These are phyloP conservation scores for Solidago caesia DNA, from an alignment of 129 eudicot species.

Conservation along the genomic window DNA sequence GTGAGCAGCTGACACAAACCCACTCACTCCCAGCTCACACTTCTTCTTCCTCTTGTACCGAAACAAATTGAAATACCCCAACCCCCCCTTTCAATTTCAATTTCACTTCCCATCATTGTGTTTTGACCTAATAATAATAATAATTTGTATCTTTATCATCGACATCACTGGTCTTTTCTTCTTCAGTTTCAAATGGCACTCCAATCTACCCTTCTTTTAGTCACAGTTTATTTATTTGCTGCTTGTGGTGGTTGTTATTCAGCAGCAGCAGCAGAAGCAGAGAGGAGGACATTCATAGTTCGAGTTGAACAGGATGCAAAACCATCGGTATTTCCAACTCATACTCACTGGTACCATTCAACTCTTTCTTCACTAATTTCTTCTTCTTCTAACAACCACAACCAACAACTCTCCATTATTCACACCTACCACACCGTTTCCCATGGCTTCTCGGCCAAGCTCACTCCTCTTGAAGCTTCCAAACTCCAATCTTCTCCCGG, in stretches of 20 bases:
- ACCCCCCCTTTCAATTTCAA: slow-evolving; percentile 12
- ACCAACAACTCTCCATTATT: slow-evolving; percentile 22
- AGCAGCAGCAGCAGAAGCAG: no score
- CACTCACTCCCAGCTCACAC: slow-evolving; percentile 5
- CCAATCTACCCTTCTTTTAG: no score
- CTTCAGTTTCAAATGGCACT: no score
- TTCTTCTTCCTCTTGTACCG: background rate
- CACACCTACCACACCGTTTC: slow-evolving; percentile 76
- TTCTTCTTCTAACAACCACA: no score
- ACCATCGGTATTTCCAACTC: slow-evolving; percentile 83
- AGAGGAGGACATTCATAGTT: slow-evolving; percentile 51
- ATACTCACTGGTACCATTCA: slow-evolving; percentile 79
- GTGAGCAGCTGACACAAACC: slow-evolving; percentile 18
- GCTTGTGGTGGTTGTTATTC: no score
- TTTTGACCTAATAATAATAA: no score
- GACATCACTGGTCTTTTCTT: no score
- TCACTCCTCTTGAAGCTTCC: slow-evolving; percentile 46
- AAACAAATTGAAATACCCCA: no score
- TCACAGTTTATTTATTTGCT: no score
- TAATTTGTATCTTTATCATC: no score
- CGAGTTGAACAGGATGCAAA: slow-evolving; percentile 66
- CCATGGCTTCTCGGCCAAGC: slow-evolving; percentile 82
- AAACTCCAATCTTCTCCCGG: slow-evolving; percentile 41
- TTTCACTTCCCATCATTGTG: background rate
- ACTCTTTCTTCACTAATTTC: slow-evolving; percentile 19